Base-by-base conservation (phyloP, 2,329 filamentous ascomycete species). In the Aspergillus fischeri region DNA sequence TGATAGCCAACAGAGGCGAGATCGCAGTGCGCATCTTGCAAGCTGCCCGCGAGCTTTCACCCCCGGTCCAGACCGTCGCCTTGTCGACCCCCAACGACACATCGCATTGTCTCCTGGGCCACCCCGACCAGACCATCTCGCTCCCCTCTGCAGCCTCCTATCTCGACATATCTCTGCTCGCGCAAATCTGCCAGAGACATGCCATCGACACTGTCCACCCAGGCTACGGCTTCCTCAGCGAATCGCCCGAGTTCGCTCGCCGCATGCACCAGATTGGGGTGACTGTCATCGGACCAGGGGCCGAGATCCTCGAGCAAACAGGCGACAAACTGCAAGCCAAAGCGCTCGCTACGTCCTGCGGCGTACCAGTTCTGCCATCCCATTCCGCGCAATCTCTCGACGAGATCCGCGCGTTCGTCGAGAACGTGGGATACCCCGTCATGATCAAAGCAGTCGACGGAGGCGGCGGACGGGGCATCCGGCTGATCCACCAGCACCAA, bases 371-470 rank as follows among this genome's bases (percentile, higher is more conserved):
- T 0, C 67, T 82, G 21, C 77, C 78, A 27, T 81, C 41, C 81
- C 3, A 72, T 83, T 55, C 68, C 66, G 4, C 70, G 65, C 0
- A 68, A 67, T 17, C 61, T 79, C 1, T 70, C 75, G 32, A 38
- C 27, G 73, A 78, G 4, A 76, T 83, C 4, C 67, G 70, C 3
- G 47, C 54, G 0, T 92, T 92, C 64, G 92, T 90, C 70, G 80
- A 66, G 2, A 50, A 71, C 24, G 73, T 77, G 14, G 81, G 81
- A 1, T 81, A 80, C 48, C 83, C 83, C 0, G 74, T 86, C 47
- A 85, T 86, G 81, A 73, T 87, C 48, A 87, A 87, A 64, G 84
- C 84, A n/a, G 81, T 86, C 3, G 84, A 86, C 66, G 84, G 84
- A 1, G 85, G 84, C 14, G 84, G 84, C 2, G 85, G 85, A 0